Base-by-base conservation (phyloP, 202 grass and related monocot genomes). In the Schoenoplectus tabernaemontani region DNA sequence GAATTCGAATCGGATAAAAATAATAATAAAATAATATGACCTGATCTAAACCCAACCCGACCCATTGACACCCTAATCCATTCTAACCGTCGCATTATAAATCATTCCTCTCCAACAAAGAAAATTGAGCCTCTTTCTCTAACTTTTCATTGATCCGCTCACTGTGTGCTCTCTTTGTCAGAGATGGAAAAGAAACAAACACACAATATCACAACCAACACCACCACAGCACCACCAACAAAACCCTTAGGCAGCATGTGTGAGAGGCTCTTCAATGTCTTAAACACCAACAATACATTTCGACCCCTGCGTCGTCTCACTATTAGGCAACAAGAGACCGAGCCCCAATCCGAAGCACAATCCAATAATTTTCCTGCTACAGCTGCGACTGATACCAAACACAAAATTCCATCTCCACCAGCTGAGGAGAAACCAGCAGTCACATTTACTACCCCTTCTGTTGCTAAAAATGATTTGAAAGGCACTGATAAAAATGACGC, bases 211-310 rank as follows among this genome's bases (percentile, higher is more conserved):
- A 19, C 15, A 20, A 80, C 53, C 51, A 5, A 41, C 10, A 46
- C 38, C 9, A 50, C 59, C 16, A n/a, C n/a, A 48, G 50, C 11
- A 16, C 51, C 43, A 56, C 59, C 59, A 33, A 33, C 23, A 4
- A 50, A 78, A 24, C 80, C 80, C 2, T 8, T 41, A 36, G 80
- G 75, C 28, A 61, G 76, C 57, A 63, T 87, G 57, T 87, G 86
- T 30, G 82, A 87, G 36, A 87, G 64, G 82, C 86, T 87, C 67
- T 87, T 84, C 82, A 47, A 84, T 37, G 81, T 65, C 47, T 51
- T 87, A 36, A 36, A 67, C 22, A 39, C 65, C n/a, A 80, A 76
- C 24, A 57, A 75, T 3, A 19, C 81, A 4, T 53, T 87, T 15
- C 77, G 58, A 1, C 86, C 86, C 6, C 8, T 81, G 16, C 86